These are phyloP conservation scores for Kazachstania bromeliacearum DNA, from an alignment of 805 yeast genomes.

Conservation along the genomic window DNA sequence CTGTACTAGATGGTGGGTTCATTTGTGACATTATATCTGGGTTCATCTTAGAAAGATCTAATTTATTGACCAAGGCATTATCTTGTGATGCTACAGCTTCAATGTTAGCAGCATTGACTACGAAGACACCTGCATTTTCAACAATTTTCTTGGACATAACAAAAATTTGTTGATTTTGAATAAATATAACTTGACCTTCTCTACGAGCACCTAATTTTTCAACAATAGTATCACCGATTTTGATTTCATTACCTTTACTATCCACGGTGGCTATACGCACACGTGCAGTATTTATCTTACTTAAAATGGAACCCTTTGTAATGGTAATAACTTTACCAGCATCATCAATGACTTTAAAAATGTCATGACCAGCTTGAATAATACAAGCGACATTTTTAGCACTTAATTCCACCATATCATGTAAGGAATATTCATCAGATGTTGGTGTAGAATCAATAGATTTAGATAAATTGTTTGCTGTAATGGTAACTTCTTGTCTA, in stretches of 20 bases:
- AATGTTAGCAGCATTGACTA: slow-evolving; percentile 63
- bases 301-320: slow-evolving; percentile 73
- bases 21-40: slow-evolving; percentile 43
- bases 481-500: slow-evolving; percentile 79
- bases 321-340: slow-evolving; percentile 69
- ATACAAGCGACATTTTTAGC: slow-evolving; percentile 83
- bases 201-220: slow-evolving; percentile 77
- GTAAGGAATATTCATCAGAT: slow-evolving; percentile 71
- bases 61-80: slow-evolving; percentile 34
- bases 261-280: slow-evolving; percentile 86
- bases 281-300: slow-evolving; percentile 59
- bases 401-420: slow-evolving; percentile 81
- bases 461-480: slow-evolving; percentile 81
- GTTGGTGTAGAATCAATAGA: slow-evolving; percentile 83
- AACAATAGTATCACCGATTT: slow-evolving; percentile 86
- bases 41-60: slow-evolving; percentile 78
- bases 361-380: slow-evolving; percentile 80
- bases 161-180: slow-evolving; percentile 71
- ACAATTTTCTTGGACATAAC: slow-evolving; percentile 67
- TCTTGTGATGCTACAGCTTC: slow-evolving; percentile 81
- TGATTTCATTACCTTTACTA: slow-evolving; percentile 70
- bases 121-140: slow-evolving; percentile 90
- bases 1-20: slow-evolving; percentile 50
- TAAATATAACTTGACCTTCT: slow-evolving; percentile 81
- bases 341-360: slow-evolving; percentile 68